phyloP scores from a whole-genome alignment of 2,329 filamentous ascomycete species.

The Pseudocercospora fijiensis region DNA sequence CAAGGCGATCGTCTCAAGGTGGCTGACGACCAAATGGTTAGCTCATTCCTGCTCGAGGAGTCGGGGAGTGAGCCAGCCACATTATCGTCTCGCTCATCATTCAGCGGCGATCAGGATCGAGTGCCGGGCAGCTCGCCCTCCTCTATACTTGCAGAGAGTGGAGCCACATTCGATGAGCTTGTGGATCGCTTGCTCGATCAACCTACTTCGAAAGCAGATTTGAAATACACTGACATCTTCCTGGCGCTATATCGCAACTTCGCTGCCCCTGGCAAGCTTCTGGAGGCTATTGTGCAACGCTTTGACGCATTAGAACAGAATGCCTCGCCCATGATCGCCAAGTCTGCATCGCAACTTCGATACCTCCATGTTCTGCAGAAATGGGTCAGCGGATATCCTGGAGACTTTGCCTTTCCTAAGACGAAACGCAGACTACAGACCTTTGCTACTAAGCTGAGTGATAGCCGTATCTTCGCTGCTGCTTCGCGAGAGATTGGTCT shows the following conservation, averaged over 20 bases:
- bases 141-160: slow-evolving; percentile 51
- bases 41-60: slow-evolving; percentile 66
- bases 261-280: slow-evolving; percentile 73
- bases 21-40: slow-evolving; percentile 49
- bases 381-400: slow-evolving; percentile 88
- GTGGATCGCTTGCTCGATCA: slow-evolving; percentile 83
- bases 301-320: slow-evolving; percentile 70
- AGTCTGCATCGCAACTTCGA: slow-evolving; percentile 76
- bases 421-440: slow-evolving; percentile 71
- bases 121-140: slow-evolving; percentile 22
- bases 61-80: slow-evolving; percentile 59
- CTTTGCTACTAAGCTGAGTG: slow-evolving; percentile 73
- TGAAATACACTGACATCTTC: slow-evolving; percentile 85
- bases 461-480: slow-evolving; percentile 76
- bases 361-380: slow-evolving; percentile 80
- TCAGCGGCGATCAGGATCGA: slow-evolving; percentile 57
- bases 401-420: slow-evolving; percentile 79
- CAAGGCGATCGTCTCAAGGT: slow-evolving; percentile 34
- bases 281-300: slow-evolving; percentile 73
- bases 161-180: slow-evolving; percentile 54
- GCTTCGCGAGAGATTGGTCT: slow-evolving; percentile 81
- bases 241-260: slow-evolving; percentile 94
- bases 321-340: slow-evolving; percentile 68
- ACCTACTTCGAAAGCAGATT: slow-evolving; percentile 81
- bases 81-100: slow-evolving; percentile 66